A percentile compares a stretch with the other conserved stretches of the same genome.
phyloP scores from a whole-genome alignment of 202 grass and related monocot species.

The Brachypodium distachyon region DNA sequence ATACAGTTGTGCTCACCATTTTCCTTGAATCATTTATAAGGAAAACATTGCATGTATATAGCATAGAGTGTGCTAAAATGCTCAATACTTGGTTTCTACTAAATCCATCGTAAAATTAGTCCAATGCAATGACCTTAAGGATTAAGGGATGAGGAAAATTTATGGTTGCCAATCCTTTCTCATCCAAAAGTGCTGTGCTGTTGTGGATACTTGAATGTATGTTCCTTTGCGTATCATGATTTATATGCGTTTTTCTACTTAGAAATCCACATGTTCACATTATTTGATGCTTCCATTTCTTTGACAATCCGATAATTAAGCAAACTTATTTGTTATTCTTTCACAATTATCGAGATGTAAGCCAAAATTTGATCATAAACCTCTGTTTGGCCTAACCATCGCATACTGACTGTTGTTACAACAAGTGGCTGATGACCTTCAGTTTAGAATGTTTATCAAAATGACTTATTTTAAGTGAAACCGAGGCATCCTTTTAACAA shows the following conservation, averaged over 20 bases:
- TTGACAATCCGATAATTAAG: not conserved
- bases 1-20: constrained; percentile 1
- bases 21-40: not conserved
- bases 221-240: not conserved
- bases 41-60: not conserved
- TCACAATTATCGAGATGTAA: not conserved
- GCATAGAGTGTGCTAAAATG: not conserved
- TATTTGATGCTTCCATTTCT: not conserved
- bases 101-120: not conserved
- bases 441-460: not conserved
- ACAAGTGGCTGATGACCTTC: not conserved
- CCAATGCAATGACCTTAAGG: not conserved
- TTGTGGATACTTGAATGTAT: not conserved
- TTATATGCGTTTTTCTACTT: not conserved
- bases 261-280: not conserved
- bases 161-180: not conserved
- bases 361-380: not conserved
- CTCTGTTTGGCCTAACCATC: not conserved
- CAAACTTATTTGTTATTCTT: constrained; percentile 6
- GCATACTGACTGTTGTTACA: not conserved
- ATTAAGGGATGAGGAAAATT: not conserved
- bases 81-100: constrained; percentile 5
- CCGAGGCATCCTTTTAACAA: not conserved
- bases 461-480: not conserved
- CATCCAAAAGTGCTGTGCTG: not conserved